These are phyloP conservation scores for Simmondsia chinensis DNA, from an alignment of 148 eudicot species.

Conservation along the genomic window DNA sequence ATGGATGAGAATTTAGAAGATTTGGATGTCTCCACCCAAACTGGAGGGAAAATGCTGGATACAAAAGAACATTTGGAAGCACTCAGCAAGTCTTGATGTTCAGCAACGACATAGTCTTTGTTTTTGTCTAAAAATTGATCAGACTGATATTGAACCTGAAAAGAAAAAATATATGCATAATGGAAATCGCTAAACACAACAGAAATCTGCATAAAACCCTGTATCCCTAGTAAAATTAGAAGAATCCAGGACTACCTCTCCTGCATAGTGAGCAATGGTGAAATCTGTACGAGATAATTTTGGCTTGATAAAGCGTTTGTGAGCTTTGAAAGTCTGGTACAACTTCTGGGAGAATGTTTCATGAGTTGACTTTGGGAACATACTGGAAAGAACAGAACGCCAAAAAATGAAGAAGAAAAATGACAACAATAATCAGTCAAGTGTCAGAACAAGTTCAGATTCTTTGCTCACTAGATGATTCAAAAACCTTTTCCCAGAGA, in stretches of 20 bases:
- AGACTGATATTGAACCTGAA: conserved; percentile 89
- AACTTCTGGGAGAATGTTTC: conserved; percentile 94
- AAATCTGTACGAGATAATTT: conserved; percentile 93
- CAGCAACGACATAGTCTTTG: conserved; percentile 97
- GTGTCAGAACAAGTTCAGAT: too few species aligned
- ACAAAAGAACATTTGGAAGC: conserved; percentile 90
- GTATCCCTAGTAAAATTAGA: background rate
- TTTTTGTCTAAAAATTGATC: conserved; percentile 93
- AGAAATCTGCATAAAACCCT: too few species aligned
- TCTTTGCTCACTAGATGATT: too few species aligned
- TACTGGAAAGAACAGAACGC: conserved; percentile 52
- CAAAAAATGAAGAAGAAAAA: conserved; percentile 1
- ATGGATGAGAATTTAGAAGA: conserved; percentile 95
- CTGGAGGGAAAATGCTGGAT: conserved; percentile 71
- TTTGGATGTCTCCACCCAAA: conserved; percentile 60
- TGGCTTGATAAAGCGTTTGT: conserved; percentile 92
- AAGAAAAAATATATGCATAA: conserved; percentile 10
- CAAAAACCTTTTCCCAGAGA: too few species aligned
- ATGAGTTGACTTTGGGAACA: conserved; percentile 98
- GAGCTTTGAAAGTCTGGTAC: conserved; percentile 76
- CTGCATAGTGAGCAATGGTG: conserved; percentile 93
- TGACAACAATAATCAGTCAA: conserved; percentile 5
- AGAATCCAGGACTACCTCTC: conserved; percentile 53
- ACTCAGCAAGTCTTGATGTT: conserved; percentile 85
- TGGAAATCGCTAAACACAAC: conserved; percentile 4